Evolutionary conservation across 441 rosid genomes (phyloP), one percentile per base, ranked within the genome.

Genomic region (Hura crepitans): DNA sequence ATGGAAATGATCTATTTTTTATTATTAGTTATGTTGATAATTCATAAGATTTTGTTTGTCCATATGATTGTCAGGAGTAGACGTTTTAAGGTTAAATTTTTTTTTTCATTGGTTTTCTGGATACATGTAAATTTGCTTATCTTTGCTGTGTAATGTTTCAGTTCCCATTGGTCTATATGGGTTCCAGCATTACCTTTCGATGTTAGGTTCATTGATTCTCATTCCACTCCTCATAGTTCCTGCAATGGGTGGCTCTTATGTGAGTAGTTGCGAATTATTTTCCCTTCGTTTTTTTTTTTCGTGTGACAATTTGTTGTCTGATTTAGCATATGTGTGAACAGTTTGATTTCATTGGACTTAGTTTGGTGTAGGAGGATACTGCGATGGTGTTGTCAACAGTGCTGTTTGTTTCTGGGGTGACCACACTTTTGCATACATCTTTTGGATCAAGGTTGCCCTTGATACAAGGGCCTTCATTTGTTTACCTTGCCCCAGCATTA

Each of bases 91-190:
- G 51, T 35, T 18, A 45, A 28, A 30, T 54, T 22, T 13, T 59
- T 17, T 11, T 49, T 31, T 59, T 47, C 42, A 14, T 25, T 69
- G 37, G 50, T 62, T 69, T 62, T 71, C n/a, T 65, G 53, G 50
- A 54, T 66, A 66, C 46, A 22, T 59, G 59, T 39, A 43, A 73
- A 51, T 15, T 68, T 31, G 66, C 30, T 63, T 76, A 25, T 81
- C 35, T 62, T 18, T 73, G 70, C 78, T 62, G 17, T 18, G 9
- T 58, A 42, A 56, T 78, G 65, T 78, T 66, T 60, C 96, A 92
- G 97, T 92, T 79, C 93, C 99, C 50, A 90, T 95, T 80, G 93
- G 97, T 64, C 85, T 95, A 62, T 92, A 90, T 75, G 99, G 97
- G 50, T 82, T 95, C 81, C 97, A 95, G 82, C 99, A 95, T 79